Evolutionary conservation across 148 eudicot genomes (phyloP).

Genomic region (Polygonum maritimum): DNA sequence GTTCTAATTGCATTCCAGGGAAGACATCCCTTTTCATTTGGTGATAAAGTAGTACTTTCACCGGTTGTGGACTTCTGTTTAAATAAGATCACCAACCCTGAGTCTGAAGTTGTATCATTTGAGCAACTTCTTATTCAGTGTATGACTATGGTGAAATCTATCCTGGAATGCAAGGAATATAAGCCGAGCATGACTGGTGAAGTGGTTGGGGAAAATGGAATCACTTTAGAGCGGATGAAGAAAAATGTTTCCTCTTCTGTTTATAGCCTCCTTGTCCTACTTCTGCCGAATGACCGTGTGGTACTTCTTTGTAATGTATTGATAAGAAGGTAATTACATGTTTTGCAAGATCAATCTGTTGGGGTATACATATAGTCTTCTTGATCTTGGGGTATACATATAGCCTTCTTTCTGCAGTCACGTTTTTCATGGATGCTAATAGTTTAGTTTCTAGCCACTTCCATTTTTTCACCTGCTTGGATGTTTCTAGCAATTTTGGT

Average conservation of each 20-base stretch:
- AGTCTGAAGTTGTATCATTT: constrained; percentile 53
- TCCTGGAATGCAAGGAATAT: constrained; percentile 95
- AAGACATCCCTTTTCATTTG: constrained; percentile 95
- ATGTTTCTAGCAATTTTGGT: background rate
- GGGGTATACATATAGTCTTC: background rate
- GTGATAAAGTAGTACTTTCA: constrained; percentile 72
- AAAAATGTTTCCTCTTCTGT: constrained; percentile 58
- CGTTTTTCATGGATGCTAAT: background rate
- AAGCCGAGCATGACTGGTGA: constrained; percentile 75
- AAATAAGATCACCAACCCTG: constrained; percentile 73
- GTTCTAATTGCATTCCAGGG: constrained; percentile 67
- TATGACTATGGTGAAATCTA: constrained; percentile 77
- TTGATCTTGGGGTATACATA: background rate
- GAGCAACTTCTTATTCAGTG: constrained; percentile 86
- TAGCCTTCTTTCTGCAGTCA: background rate
- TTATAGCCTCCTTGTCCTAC: constrained; percentile 57
- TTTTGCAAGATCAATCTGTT: background rate
- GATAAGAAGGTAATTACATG: constrained; percentile 56
- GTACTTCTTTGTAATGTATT: constrained; percentile 77
- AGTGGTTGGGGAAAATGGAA: constrained; percentile 65
- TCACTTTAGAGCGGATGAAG: constrained; percentile 67
- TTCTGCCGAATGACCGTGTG: constrained; percentile 78
- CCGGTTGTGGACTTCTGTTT: constrained; percentile 81
- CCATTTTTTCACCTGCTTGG: background rate
- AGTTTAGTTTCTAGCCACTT: background rate